phyloP scores from a whole-genome alignment of 139 green algal genomes.

The Chlamydomonas schloesseri region DNA sequence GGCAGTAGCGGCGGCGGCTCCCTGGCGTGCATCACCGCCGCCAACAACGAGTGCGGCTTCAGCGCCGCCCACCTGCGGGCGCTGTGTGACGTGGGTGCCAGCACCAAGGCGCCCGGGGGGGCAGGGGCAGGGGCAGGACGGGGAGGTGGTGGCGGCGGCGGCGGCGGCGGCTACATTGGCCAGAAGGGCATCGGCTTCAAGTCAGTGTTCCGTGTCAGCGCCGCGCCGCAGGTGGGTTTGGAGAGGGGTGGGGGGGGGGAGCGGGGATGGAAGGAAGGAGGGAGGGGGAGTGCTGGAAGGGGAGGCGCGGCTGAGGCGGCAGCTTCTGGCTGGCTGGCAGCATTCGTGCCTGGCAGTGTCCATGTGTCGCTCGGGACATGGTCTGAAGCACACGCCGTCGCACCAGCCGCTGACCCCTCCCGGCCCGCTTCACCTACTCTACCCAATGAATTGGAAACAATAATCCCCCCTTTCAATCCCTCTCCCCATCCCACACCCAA shows the following conservation, averaged over 20 bases:
- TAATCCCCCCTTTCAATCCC: not conserved
- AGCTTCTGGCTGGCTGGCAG: too few relatives aligned
- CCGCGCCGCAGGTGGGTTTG: slow-evolving; percentile 40
- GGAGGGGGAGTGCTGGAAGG: not conserved
- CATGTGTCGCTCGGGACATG: too few relatives aligned
- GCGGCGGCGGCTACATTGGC: slow-evolving; percentile 56
- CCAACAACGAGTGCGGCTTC: slow-evolving; percentile 60
- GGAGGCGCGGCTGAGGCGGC: not conserved
- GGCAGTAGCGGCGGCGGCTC: too few relatives aligned
- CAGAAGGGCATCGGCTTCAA: slow-evolving; percentile 72
- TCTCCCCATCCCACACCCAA: not conserved
- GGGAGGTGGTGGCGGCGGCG: too few relatives aligned
- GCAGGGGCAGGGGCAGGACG: not conserved
- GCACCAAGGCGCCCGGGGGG: slow-evolving; percentile 44
- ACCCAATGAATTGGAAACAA: too few relatives aligned
- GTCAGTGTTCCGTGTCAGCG: slow-evolving; percentile 62
- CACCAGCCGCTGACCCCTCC: too few relatives aligned
- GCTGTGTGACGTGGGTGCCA: slow-evolving; percentile 61
- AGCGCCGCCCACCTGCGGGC: slow-evolving; percentile 46
- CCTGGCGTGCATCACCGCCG: not conserved
- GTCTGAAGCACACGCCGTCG: too few relatives aligned
- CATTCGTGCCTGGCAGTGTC: too few relatives aligned
- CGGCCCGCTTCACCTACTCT: too few relatives aligned
- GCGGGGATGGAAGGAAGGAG: not conserved
- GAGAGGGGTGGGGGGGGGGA: too few relatives aligned